Evolutionary conservation across 495 filamentous ascomycete genomes (phyloP).

Genomic region (Aspergillus avenaceus): DNA sequence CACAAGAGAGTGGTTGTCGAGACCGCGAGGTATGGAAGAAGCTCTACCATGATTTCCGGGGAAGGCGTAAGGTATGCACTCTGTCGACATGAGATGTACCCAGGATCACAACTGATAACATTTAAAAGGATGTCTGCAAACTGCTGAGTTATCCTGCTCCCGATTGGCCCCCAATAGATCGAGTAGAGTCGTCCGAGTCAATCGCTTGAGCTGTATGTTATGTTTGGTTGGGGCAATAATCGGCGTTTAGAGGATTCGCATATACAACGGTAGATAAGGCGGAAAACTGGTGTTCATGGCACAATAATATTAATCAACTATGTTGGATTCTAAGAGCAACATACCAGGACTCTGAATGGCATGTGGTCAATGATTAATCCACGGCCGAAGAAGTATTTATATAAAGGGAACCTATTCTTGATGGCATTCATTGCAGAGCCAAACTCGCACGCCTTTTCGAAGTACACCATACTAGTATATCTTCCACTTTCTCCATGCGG

Average conservation of each 20-base stretch:
- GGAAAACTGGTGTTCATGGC: too few species aligned
- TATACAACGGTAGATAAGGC: too few species aligned
- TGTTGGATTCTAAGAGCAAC: too few species aligned
- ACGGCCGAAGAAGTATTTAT: too few species aligned
- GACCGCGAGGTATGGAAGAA: constrained; percentile 66
- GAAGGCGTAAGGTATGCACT: constrained; percentile 52
- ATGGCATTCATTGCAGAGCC: too few species aligned
- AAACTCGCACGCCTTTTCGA: background rate
- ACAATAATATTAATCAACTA: too few species aligned
- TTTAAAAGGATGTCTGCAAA: constrained; percentile 41
- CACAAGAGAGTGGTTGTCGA: constrained; percentile 51
- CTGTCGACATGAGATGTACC: background rate
- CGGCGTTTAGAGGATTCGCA: background rate
- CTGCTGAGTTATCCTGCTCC: constrained; percentile 47
- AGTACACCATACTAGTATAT: background rate
- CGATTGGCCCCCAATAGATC: constrained; percentile 24
- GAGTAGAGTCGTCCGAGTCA: background rate
- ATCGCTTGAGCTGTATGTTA: background rate
- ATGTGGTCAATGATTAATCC: too few species aligned
- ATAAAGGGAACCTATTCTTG: too few species aligned
- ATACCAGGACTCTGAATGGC: too few species aligned
- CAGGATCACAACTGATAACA: background rate
- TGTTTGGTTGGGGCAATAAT: background rate
- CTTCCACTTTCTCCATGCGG: background rate
- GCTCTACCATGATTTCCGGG: constrained; percentile 66